phyloP scores from a whole-genome alignment of 2,329 filamentous ascomycete genomes.

The Colletotrichum paranaense region DNA sequence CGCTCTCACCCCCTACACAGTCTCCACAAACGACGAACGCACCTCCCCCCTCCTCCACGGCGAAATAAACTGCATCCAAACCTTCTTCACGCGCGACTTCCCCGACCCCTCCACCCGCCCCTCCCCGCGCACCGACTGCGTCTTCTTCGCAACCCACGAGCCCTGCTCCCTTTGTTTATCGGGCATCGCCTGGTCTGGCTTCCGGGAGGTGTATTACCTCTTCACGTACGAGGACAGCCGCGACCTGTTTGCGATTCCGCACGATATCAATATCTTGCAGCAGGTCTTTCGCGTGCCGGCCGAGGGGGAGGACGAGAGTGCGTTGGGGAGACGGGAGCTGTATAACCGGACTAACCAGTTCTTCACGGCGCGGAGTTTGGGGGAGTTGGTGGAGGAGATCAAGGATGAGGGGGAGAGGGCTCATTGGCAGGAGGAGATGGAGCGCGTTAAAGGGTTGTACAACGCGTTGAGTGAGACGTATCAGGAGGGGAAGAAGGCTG shows the following conservation, averaged over 20 bases:
- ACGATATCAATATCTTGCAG: slow-evolving; percentile 68
- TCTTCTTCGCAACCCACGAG: slow-evolving; percentile 70
- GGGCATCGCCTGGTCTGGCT: slow-evolving; percentile 68
- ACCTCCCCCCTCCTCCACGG: slow-evolving; percentile 67
- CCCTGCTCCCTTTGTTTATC: slow-evolving; percentile 69
- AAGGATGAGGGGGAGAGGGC: slow-evolving; percentile 46
- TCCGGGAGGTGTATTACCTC: slow-evolving; percentile 66
- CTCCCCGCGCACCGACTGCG: slow-evolving; percentile 55
- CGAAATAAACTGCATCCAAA: slow-evolving; percentile 70
- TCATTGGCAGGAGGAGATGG: slow-evolving; percentile 53
- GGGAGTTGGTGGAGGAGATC: slow-evolving; percentile 52
- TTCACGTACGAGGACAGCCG: slow-evolving; percentile 70
- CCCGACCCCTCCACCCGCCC: slow-evolving; percentile 50
- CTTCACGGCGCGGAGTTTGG: slow-evolving; percentile 57
- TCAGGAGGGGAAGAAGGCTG: slow-evolving; percentile 57
- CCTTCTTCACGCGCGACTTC: slow-evolving; percentile 59
- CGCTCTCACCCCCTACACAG: slow-evolving; percentile 55
- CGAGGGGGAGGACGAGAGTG: slow-evolving; percentile 49
- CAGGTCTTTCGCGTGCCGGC: slow-evolving; percentile 63
- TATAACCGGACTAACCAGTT: slow-evolving; percentile 69
- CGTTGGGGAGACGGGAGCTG: slow-evolving; percentile 52
- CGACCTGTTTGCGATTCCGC: slow-evolving; percentile 65
- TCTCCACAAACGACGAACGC: slow-evolving; percentile 67
- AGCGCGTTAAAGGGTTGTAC: slow-evolving; percentile 61
- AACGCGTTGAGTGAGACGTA: slow-evolving; percentile 58